phyloP scores from a whole-genome alignment of 306 rosid species.

The Castanospermum australe region DNA sequence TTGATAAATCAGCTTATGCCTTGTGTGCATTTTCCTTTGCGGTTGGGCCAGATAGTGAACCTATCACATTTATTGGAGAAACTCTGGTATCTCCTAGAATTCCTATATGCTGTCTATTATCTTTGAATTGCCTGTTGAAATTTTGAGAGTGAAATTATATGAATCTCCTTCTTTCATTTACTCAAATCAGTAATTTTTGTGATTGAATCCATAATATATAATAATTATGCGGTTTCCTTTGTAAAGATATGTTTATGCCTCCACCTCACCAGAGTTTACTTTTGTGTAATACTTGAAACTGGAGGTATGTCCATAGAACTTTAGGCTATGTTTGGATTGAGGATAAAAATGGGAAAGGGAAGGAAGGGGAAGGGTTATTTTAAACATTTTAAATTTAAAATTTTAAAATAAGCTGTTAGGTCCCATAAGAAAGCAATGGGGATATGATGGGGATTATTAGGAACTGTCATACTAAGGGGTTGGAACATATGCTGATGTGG shows the following conservation, averaged over 20 bases:
- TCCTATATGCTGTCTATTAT: background rate
- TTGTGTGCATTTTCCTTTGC: constrained; percentile 78
- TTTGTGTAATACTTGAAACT: background rate
- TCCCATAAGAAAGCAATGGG: no score
- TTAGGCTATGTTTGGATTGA: no score
- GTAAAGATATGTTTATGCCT: background rate
- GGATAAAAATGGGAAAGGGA: no score
- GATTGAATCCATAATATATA: background rate
- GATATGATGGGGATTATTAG: no score
- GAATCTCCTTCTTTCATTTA: background rate
- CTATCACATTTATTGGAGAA: constrained; percentile 80
- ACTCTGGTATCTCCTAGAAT: constrained; percentile 60
- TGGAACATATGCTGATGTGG: no score
- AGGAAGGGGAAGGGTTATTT: no score
- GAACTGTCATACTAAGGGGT: no score
- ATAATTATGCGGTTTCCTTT: background rate
- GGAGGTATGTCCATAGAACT: background rate
- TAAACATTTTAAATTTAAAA: no score
- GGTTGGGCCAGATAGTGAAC: constrained; percentile 66
- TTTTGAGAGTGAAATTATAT: background rate
- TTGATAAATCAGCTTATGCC: constrained; percentile 94
- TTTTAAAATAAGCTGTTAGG: no score
- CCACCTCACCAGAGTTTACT: background rate
- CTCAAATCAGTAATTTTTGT: background rate
- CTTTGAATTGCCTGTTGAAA: background rate